Evolutionary conservation across 805 yeast genomes (phyloP).

Genomic region (Kodamaea fukazawae): DNA sequence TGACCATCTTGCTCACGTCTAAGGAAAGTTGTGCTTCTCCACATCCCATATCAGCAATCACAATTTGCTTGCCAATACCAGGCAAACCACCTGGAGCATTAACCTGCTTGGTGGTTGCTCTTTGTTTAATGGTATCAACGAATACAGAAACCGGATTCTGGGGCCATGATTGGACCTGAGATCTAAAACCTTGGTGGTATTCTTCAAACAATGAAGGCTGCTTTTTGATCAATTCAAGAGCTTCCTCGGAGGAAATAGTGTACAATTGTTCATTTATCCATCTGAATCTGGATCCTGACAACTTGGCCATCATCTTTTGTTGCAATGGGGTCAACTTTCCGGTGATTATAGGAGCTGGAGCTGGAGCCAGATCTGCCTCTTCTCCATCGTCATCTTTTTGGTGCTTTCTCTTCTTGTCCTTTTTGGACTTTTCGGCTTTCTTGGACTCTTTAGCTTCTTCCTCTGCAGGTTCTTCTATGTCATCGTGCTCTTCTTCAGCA

Average conservation of each 20-base stretch:
- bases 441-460: conserved; percentile 19
- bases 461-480: conserved; percentile 20
- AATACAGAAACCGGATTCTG: conserved; percentile 96
- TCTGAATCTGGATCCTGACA: conserved; percentile 92
- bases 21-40: conserved; percentile 91
- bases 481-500: conserved; percentile 24
- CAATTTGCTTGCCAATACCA: conserved; percentile 61
- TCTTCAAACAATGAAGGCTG: conserved; percentile 92
- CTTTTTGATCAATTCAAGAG: conserved; percentile 64
- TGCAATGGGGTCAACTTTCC: conserved; percentile 78
- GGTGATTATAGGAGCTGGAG: conserved; percentile 17
- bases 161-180: conserved; percentile 97
- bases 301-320: conserved; percentile 91
- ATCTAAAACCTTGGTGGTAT: conserved; percentile 91
- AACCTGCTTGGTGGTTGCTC: conserved; percentile 58
- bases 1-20: conserved; percentile 55
- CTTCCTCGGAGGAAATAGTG: conserved; percentile 76
- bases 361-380: conserved; percentile 10
- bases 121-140: conserved; percentile 62
- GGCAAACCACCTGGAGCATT: conserved; percentile 97
- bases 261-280: conserved; percentile 99
- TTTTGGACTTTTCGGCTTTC: conserved; percentile 15
- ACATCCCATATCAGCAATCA: conserved; percentile 98
- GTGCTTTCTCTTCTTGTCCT: conserved; percentile 19
- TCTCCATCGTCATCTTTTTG: conserved; percentile 6